Percentiles rank a stretch among this genome's conserved stretches.
phyloP scores from a whole-genome alignment of 257 asterid genomes.

The Plectranthus barbatus region DNA sequence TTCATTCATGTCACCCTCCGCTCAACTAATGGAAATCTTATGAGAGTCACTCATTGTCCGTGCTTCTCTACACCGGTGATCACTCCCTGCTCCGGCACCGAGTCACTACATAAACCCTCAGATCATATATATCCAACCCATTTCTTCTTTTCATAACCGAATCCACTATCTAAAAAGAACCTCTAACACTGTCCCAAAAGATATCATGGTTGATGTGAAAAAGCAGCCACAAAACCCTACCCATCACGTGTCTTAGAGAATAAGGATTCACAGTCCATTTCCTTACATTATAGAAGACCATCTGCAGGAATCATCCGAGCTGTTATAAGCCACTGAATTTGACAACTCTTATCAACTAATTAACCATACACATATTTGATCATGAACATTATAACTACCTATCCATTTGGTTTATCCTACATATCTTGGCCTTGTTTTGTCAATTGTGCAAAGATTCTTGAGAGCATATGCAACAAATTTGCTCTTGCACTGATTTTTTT shows the following conservation, averaged over 20 bases:
- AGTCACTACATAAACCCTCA: too few species aligned
- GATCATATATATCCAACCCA: background rate
- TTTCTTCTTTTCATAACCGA: background rate
- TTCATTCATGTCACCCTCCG: too few species aligned
- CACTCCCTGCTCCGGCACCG: too few species aligned
- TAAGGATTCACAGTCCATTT: background rate
- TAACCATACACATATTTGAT: too few species aligned
- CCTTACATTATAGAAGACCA: background rate
- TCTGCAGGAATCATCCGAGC: conserved; percentile 17
- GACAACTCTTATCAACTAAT: conserved; percentile 13
- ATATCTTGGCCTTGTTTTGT: background rate
- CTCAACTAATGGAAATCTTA: too few species aligned
- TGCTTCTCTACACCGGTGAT: too few species aligned
- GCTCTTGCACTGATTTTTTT: conserved; percentile 7
- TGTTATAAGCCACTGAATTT: conserved; percentile 18
- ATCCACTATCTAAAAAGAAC: conserved; percentile 9
- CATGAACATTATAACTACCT: conserved; percentile 12
- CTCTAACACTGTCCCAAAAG: background rate
- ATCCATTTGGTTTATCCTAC: conserved; percentile 1
- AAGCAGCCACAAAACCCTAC: background rate
- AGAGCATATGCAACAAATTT: conserved; percentile 5
- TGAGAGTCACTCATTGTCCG: too few species aligned
- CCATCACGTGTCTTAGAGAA: background rate
- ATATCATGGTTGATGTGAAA: background rate
- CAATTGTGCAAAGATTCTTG: conserved; percentile 10